Conservation (phyloP, 2,329 filamentous ascomycete species). For the Colletotrichum brevisporum region DNA sequence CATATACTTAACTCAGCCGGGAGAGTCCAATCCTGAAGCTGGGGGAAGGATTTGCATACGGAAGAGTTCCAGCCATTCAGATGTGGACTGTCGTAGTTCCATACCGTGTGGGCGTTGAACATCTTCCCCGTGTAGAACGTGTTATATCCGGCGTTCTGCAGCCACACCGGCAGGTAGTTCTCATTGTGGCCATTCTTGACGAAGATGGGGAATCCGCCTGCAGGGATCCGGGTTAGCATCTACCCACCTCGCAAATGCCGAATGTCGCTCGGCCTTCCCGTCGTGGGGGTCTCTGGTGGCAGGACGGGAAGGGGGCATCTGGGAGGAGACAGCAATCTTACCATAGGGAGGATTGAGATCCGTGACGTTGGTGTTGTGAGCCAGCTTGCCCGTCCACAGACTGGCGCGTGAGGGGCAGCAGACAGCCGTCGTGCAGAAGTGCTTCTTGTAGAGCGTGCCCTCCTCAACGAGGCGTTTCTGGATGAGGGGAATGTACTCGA, state of each 20-base stretch:
- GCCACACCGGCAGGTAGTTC: slow-evolving; percentile 65
- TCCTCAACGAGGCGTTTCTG: slow-evolving; percentile 67
- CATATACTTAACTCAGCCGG: no score
- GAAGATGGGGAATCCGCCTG: slow-evolving; percentile 64
- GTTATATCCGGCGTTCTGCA: slow-evolving; percentile 65
- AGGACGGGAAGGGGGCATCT: not conserved
- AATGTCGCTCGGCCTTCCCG: not conserved
- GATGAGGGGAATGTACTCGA: slow-evolving; percentile 70
- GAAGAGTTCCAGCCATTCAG: slow-evolving; percentile 71
- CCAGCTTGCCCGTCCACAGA: slow-evolving; percentile 72
- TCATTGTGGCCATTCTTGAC: slow-evolving; percentile 64
- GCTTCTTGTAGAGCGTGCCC: slow-evolving; percentile 71
- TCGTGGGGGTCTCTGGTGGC: no score
- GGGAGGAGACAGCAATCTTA: slow-evolving; percentile 50
- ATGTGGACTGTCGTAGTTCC: slow-evolving; percentile 65
- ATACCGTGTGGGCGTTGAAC: slow-evolving; percentile 64
- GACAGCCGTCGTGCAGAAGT: slow-evolving; percentile 75
- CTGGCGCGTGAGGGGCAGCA: slow-evolving; percentile 76
- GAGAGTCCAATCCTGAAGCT: no score
- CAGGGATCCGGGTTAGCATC: slow-evolving; percentile 37
- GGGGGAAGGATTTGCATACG: slow-evolving; percentile 14
- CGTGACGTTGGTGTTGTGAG: slow-evolving; percentile 77
- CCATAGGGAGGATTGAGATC: slow-evolving; percentile 67
- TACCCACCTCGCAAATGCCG: not conserved
- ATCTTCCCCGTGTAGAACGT: slow-evolving; percentile 71